A percentile compares a stretch with the other conserved stretches of the same genome.
phyloP scores from a whole-genome alignment of 2,329 filamentous ascomycete species.

The Colletotrichum melonis region DNA sequence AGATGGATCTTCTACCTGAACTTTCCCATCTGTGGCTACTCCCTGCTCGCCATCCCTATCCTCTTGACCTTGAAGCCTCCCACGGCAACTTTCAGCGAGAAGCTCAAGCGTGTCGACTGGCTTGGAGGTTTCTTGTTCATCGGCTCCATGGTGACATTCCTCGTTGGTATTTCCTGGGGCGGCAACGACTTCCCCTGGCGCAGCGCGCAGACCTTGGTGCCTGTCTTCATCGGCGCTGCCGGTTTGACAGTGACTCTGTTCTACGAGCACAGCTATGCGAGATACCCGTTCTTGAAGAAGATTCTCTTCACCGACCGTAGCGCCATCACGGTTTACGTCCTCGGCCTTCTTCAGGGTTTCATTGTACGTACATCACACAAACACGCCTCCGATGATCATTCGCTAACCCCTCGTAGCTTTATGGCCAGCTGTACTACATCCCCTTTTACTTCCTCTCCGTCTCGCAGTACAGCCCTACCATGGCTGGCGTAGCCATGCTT shows the following conservation, averaged over 20 bases:
- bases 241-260: slow-evolving; percentile 50
- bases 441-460: slow-evolving; percentile 53
- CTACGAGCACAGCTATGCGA: slow-evolving; percentile 49
- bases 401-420: slow-evolving; percentile 36
- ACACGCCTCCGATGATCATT: not conserved
- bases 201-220: slow-evolving; percentile 51
- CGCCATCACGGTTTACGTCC: slow-evolving; percentile 44
- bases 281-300: slow-evolving; percentile 46
- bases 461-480: slow-evolving; percentile 44
- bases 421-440: slow-evolving; percentile 47
- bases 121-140: slow-evolving; percentile 58
- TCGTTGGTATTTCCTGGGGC: slow-evolving; percentile 60
- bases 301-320: slow-evolving; percentile 44
- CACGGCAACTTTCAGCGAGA: slow-evolving; percentile 44
- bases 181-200: slow-evolving; percentile 57
- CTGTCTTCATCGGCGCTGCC: slow-evolving; percentile 54
- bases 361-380: slow-evolving; percentile 40
- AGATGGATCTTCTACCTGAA: slow-evolving; percentile 62
- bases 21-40: slow-evolving; percentile 54
- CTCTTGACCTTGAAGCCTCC: slow-evolving; percentile 53
- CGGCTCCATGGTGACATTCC: slow-evolving; percentile 53
- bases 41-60: slow-evolving; percentile 52
- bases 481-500: slow-evolving; percentile 49
- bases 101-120: slow-evolving; percentile 56
- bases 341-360: slow-evolving; percentile 47